phyloP scores from a whole-genome alignment of 176 grass and related monocot genomes.

The Oryza australiensis region DNA sequence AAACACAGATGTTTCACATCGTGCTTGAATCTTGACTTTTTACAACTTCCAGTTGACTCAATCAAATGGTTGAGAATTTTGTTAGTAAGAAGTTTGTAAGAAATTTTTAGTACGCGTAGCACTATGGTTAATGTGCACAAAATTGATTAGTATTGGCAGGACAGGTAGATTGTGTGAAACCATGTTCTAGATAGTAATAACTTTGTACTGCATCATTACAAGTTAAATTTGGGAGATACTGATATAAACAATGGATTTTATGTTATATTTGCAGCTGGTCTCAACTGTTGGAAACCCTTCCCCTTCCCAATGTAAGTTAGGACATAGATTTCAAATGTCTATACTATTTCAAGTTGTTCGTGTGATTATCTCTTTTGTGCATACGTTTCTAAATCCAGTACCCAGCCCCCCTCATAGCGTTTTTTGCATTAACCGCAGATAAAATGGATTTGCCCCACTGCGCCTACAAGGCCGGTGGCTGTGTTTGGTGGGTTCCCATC shows the following conservation, averaged over 20 bases:
- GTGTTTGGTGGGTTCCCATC: conserved; percentile 89
- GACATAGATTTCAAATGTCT: conserved; percentile 10
- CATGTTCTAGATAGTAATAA: not conserved
- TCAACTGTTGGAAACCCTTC: conserved; percentile 93
- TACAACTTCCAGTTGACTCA: too few species aligned
- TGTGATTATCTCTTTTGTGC: not conserved
- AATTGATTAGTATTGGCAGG: not conserved
- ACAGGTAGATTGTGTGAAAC: not conserved
- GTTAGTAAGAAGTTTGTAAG: too few species aligned
- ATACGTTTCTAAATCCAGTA: not conserved
- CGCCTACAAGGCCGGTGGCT: conserved; percentile 71
- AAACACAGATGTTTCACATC: too few species aligned
- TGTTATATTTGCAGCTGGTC: conserved; percentile 81
- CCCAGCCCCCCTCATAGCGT: not conserved
- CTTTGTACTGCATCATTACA: not conserved
- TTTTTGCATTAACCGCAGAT: conserved; percentile 55
- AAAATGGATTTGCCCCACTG: conserved; percentile 99
- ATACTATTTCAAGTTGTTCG: conserved; percentile 11
- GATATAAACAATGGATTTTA: conserved; percentile 34
- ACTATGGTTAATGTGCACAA: not conserved
- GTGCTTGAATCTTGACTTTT: too few species aligned
- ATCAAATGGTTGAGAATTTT: too few species aligned
- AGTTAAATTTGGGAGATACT: not conserved
- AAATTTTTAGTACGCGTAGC: too few species aligned
- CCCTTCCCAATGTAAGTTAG: conserved; percentile 94